Base-by-base conservation (phyloP, 257 asterid genomes). In the Salvia miltiorrhiza region DNA sequence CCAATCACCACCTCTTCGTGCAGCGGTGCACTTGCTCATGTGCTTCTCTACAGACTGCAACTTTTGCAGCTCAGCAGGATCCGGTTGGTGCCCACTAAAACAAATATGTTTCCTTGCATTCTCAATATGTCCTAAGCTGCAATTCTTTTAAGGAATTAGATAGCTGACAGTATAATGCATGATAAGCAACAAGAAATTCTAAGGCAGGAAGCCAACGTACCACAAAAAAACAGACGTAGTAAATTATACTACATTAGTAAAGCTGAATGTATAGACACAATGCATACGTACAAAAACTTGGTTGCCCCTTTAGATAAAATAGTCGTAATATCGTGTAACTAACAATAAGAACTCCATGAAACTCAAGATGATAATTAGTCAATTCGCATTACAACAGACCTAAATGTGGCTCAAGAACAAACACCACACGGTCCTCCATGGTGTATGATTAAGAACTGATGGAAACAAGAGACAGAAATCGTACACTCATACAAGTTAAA, bases 1-100 rank as follows among this genome's bases (percentile, higher is more conserved):
- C 99, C 99, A 93, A 60, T 93, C 96, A 59, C 89, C 81, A 56
- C 76, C 85, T 82, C 75, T 77, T 5, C 99, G 87, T 20, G 97
- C 80, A 74, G 80, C 87, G 14, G 82, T 71, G 63, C 96, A 88
- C 75, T 78, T 88, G 73, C 63, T 70, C 23, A 93, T 65, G 70
- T 86, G 96, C 75, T 75, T 84, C 77, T 93, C 99, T 12, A 93
- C 77, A 7, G 61, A 55, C 53, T 86, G 88, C 78, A 93, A 75
- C 81, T 84, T 93, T 69, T 82, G 82, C 67, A 85, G 19, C 77
- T 84, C 93, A 5, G 52, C 5, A 10, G 85, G 73, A 73, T 87
- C 96, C n/a, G 83, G 81, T 40, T 70, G 81, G 17, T 78, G 76
- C 67, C 92, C 96, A 2, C 80, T 80, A 43, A 77, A 54, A 77